These are phyloP conservation scores for Apostasia shenzhenica DNA, from an alignment of 106 monocot genomes.

Conservation along the genomic window DNA sequence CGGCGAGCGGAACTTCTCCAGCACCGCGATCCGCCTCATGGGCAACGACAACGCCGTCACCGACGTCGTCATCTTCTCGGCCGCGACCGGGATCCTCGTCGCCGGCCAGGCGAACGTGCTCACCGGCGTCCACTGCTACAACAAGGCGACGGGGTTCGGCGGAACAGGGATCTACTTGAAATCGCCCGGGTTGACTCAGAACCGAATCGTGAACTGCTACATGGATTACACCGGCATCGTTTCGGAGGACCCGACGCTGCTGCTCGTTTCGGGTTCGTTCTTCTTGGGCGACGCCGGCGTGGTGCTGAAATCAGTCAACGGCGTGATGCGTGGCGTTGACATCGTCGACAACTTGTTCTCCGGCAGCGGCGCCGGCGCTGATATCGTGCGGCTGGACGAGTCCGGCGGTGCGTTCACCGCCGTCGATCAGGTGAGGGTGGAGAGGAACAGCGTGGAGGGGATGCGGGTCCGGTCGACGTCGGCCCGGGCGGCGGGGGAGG, in stretches of 20 bases:
- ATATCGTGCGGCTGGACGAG: constrained; percentile 28
- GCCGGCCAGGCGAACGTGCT: constrained; percentile 47
- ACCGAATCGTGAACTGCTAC: constrained; percentile 46
- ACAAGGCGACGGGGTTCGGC: constrained; percentile 45
- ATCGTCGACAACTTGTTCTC: constrained; percentile 49
- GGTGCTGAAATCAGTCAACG: constrained; percentile 36
- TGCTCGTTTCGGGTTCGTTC: constrained; percentile 29
- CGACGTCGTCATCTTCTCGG: constrained; percentile 52
- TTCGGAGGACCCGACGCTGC: constrained; percentile 41
- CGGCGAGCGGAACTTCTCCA: constrained; percentile 32
- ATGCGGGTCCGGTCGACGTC: constrained; percentile 34
- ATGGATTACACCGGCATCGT: constrained; percentile 47
- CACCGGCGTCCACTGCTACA: constrained; percentile 53
- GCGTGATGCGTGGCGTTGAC: constrained; percentile 15
- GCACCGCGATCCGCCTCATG: constrained; percentile 27
- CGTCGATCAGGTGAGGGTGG: constrained; percentile 38
- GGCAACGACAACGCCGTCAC: constrained; percentile 55
- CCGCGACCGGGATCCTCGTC: constrained; percentile 28
- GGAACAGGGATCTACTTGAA: constrained; percentile 41
- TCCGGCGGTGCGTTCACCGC: constrained; percentile 9
- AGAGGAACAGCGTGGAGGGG: constrained; percentile 19
- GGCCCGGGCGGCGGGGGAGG: constrained; percentile 9
- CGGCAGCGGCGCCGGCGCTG: constrained; percentile 10
- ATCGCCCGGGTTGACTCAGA: constrained; percentile 26
- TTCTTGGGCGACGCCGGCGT: constrained; percentile 41